Base-by-base conservation (phyloP, 1,284 basidiomycete species). In the Cryptococcus deneoformans region DNA sequence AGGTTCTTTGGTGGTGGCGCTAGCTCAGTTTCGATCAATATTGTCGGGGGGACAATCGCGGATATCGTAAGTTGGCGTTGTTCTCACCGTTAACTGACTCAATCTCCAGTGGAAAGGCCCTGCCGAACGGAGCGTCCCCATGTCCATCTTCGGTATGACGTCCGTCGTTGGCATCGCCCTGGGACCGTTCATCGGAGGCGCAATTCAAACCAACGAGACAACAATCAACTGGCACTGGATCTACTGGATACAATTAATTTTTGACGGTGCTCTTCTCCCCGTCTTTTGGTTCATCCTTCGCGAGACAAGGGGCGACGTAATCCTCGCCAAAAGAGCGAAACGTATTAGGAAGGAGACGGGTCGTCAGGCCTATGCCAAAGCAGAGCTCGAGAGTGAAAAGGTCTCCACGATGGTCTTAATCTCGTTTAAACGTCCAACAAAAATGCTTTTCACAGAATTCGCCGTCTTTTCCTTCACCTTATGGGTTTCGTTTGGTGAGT, bases 241-340 rank as follows among this genome's bases (percentile, higher is more conserved):
- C 38, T 61, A 42, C 39, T 61, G 56, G 56, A 54, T 57, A 29
- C 56, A 54, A 40, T 44, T 55, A 16, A 61, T 61, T 50, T 50
- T 57, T 29, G 50, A 51, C 36, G 59, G 55, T 6, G 56, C 42
- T 36, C 42, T 59, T 5, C 37, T 56, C 10, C 48, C 50, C 11
- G 47, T 81, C 1, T 71, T 84, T 12, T 76, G 80, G 2, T 57
- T 86, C 2, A 64, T 84, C 36, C 81, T 87, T 80, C 77, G 72
- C 44, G 86, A 88, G 71, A 88, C 86, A 0, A 81, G 87, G n/a
- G 77, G 83, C 1, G 80, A 83, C 0, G 83, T 88, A 43, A 77
- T 89, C 12, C 78, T 89, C 6, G 82, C 80, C 1, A 77, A 81
- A n/a, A 77, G 85, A 9, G 87, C 86, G 8, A 81, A 79, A 62